phyloP scores from a whole-genome alignment of 805 yeast species.

The Groenewaldozyma salmanticensis region DNA sequence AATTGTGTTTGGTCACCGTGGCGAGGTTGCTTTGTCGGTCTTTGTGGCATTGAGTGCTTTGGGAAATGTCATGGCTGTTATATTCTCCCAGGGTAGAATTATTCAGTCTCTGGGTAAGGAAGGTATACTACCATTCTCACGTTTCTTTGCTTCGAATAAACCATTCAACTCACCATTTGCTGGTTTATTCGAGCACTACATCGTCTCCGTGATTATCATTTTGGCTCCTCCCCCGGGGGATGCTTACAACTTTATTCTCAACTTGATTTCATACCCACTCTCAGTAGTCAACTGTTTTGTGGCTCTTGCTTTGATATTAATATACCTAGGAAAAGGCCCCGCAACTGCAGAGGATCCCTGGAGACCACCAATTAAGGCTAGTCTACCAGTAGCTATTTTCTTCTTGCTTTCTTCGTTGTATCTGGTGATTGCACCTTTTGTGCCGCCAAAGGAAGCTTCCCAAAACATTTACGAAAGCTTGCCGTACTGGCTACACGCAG shows the following conservation, averaged over 20 bases:
- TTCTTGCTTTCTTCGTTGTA: constrained; percentile 58
- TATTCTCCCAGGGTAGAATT: constrained; percentile 73
- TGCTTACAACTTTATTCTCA: constrained; percentile 72
- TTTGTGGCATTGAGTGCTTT: constrained; percentile 74
- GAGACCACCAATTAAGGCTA: constrained; percentile 64
- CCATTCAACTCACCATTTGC: constrained; percentile 68
- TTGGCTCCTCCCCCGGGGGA: constrained; percentile 82
- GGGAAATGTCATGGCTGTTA: constrained; percentile 74
- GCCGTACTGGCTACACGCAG: constrained; percentile 75
- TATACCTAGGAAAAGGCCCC: constrained; percentile 36
- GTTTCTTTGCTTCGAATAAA: constrained; percentile 56
- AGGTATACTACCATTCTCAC: constrained; percentile 67
- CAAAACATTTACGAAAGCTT: constrained; percentile 58
- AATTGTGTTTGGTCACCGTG: constrained; percentile 58
- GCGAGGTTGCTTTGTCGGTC: constrained; percentile 64
- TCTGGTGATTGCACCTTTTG: constrained; percentile 65
- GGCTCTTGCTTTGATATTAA: constrained; percentile 50
- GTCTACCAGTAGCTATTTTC: constrained; percentile 52
- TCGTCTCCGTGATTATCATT: constrained; percentile 62
- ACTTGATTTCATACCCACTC: constrained; percentile 73
- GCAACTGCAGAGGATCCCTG: too few relatives aligned
- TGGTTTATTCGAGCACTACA: constrained; percentile 69
- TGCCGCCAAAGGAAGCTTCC: constrained; percentile 54
- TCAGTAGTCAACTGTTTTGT: constrained; percentile 63
- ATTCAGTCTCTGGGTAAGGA: constrained; percentile 76